Base-by-base conservation (phyloP, 2,329 filamentous ascomycete genomes). In the Diaporthe vaccinii region DNA sequence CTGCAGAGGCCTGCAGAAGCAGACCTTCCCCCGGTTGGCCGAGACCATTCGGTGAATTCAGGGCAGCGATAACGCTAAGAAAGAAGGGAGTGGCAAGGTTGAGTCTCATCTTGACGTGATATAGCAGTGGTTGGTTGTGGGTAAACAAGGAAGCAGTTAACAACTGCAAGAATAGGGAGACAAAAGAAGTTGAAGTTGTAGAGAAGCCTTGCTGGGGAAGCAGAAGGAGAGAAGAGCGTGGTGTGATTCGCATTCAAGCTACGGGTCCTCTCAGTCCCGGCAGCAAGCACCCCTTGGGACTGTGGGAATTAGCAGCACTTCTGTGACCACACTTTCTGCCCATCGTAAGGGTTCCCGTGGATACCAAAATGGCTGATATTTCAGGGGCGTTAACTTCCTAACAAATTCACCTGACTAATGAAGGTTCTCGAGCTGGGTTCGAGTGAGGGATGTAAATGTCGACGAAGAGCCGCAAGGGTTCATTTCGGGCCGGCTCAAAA, bases 1-100 rank as follows among this genome's bases (percentile, higher is more conserved):
- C 44, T 72, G 70, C 34, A 62, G 44, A 41, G 22, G 17, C 34
- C 49, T 20, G 55, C 58, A 44, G 46, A 25, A 53, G 70, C 22
- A 41, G 34, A 41, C n/a, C 46, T n/a, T 44, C 17, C 20, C 22
- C 58, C 6, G 22, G 17, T 55, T 73, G 22, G 34, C 55, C 36
- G 39, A 53, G 58, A 31, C 55, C 31, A 62, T 14, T 39, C 17
- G 34, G 46, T 31, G 28, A 41, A 25, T 53, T 34, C 20, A 59
- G 58, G n/a, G 70, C 25, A 46, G 58, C 70, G 51, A 62, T 62
- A 65, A 73, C 44, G 34, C 70, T 58, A 61, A 44, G 4, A 39
- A 72, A 9, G 12, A 55, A 20, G 2, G 20, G 10, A 15, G 34
- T 17, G 17, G 31, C n/a, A 12, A 62, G 25, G 2, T 10, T 73